Evolutionary conservation across 2,329 filamentous ascomycete species (phyloP).

Genomic region (Epichloe amarillans): DNA sequence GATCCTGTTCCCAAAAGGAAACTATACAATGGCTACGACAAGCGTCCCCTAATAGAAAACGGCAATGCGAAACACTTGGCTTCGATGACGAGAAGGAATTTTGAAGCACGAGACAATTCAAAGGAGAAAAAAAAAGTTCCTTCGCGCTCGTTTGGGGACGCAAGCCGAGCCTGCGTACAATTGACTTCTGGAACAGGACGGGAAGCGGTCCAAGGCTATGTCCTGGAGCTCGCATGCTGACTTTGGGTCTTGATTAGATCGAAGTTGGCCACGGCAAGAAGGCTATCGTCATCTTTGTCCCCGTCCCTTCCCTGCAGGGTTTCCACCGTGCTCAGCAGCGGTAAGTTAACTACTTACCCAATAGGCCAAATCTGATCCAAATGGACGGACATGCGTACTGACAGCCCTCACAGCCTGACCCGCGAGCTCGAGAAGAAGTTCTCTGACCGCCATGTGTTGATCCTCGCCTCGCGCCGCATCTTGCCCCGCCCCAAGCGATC

Average conservation of each 20-base stretch:
- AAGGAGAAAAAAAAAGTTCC: not conserved
- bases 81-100: constrained; percentile 7
- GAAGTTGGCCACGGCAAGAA: constrained; percentile 99
- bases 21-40: constrained; percentile 21
- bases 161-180: constrained; percentile 23
- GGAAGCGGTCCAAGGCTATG: constrained; percentile 60
- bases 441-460: constrained; percentile 98
- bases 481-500: constrained; percentile 97
- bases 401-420: constrained; percentile 61
- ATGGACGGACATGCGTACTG: not conserved
- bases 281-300: constrained; percentile 99
- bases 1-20: constrained; percentile 31
- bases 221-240: constrained; percentile 68
- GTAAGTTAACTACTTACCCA: constrained; percentile 42
- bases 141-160: constrained; percentile 11
- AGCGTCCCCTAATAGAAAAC: constrained; percentile 7
- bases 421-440: constrained; percentile 99
- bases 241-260: constrained; percentile 66
- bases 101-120: constrained; percentile 4
- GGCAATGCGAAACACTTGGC: not conserved
- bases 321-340: constrained; percentile 99
- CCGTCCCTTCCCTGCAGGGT: constrained; percentile 91
- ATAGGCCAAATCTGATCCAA: not conserved
- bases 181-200: constrained; percentile 50
- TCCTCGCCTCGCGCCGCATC: constrained; percentile 98